Conservation (phyloP, 2,329 filamentous ascomycete species). For the Cladorrhinum sp. region DNA sequence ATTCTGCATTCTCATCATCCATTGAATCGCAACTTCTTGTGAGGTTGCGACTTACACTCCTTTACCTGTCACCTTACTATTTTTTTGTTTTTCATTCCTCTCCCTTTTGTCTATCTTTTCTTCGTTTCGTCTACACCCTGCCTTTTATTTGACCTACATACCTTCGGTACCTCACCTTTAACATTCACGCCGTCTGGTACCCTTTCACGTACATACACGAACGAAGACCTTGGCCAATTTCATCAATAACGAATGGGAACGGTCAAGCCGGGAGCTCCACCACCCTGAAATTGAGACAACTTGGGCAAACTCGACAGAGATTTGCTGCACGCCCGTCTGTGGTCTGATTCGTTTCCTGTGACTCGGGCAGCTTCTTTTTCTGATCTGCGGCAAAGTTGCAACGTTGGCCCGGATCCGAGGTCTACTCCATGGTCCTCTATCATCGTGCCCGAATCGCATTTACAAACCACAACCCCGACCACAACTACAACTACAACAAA, state of each 20-base stretch:
- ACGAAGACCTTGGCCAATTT: neutral
- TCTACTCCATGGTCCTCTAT: constrained; percentile 22
- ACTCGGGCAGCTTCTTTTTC: constrained; percentile 1
- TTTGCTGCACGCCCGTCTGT: constrained; percentile 3
- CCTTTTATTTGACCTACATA: neutral
- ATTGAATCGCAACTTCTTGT: neutral
- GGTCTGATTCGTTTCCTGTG: constrained; percentile 10
- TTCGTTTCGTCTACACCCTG: neutral
- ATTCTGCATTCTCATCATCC: neutral
- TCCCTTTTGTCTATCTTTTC: neutral
- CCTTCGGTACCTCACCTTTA: constrained; percentile 1
- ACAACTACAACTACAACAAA: constrained; percentile 7
- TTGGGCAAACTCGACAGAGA: constrained; percentile 4
- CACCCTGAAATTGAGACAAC: constrained; percentile 10
- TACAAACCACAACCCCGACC: neutral
- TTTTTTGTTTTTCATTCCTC: neutral
- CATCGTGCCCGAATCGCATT: constrained; percentile 12
- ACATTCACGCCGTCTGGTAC: neutral
- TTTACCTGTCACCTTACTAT: neutral
- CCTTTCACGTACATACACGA: neutral
- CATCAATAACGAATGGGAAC: constrained; percentile 1
- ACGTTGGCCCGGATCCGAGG: constrained; percentile 4
- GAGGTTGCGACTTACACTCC: neutral
- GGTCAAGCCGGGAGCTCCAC: constrained; percentile 11
- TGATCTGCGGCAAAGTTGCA: constrained; percentile 17